Conservation (phyloP, 2,329 filamentous ascomycete genomes). For the Fusarium neocosmosporiellum region DNA sequence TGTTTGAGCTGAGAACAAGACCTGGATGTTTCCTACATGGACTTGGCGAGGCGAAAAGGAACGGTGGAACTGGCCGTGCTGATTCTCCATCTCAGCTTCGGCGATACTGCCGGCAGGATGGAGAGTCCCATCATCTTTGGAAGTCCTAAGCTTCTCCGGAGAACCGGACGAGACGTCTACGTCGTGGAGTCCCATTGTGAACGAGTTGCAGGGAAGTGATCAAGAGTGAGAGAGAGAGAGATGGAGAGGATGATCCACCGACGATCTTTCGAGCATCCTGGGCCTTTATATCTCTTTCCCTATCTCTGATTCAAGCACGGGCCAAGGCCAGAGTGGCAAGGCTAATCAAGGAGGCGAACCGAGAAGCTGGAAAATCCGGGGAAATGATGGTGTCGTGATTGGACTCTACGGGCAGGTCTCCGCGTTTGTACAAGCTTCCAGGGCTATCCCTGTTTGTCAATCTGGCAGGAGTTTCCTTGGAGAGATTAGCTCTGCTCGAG, state of each 20-base stretch:
- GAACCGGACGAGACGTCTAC: slow-evolving; percentile 2
- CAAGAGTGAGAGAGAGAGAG: not conserved
- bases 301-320: not conserved
- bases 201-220: not conserved
- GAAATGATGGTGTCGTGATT: slow-evolving; percentile 3
- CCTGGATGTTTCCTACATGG: slow-evolving; percentile 14
- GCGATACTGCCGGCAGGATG: slow-evolving; percentile 10
- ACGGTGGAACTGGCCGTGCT: slow-evolving; percentile 34
- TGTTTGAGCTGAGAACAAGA: not conserved
- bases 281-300: slow-evolving; percentile 8
- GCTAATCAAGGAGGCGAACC: not conserved
- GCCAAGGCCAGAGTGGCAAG: not conserved
- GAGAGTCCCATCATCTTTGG: slow-evolving; percentile 20
- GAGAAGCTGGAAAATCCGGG: not conserved
- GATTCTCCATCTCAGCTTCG: slow-evolving; percentile 15
- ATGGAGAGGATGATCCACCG: not conserved
- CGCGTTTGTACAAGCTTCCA: slow-evolving; percentile 4
- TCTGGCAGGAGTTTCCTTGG: not conserved
- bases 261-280: not conserved
- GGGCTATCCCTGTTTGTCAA: not conserved
- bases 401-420: slow-evolving; percentile 29
- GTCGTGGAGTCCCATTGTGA: slow-evolving; percentile 26
- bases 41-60: slow-evolving; percentile 35
- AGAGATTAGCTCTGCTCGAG: not conserved
- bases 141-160: slow-evolving; percentile 17